A percentile compares a stretch with the other conserved stretches of the same genome.
phyloP scores from a whole-genome alignment of 352 stramenopile genomes.

The Phytopythium oedochilum region DNA sequence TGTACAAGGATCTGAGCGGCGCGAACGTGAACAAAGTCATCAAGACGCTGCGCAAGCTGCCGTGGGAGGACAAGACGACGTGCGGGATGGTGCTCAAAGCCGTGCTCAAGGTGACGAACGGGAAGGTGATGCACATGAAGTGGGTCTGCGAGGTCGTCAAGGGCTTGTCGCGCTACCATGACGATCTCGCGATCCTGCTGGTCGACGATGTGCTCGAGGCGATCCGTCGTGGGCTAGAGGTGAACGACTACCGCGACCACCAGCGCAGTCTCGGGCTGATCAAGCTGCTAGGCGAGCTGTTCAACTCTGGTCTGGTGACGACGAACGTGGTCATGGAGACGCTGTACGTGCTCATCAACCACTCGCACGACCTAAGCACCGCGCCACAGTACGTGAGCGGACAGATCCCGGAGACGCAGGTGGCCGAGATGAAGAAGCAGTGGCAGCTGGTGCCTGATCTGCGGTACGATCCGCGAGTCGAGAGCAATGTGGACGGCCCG shows the following conservation, averaged over 20 bases:
- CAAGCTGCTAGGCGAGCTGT: slow-evolving; percentile 93
- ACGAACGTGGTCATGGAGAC: slow-evolving; percentile 92
- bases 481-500: slow-evolving; percentile 86
- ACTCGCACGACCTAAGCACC: slow-evolving; percentile 91
- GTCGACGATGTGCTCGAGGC: slow-evolving; percentile 93
- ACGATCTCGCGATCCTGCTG: slow-evolving; percentile 87
- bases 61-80: slow-evolving; percentile 79
- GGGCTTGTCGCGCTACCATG: slow-evolving; percentile 79
- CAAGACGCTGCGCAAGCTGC: slow-evolving; percentile 92
- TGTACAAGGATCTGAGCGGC: slow-evolving; percentile 83
- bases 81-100: slow-evolving; percentile 83
- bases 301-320: slow-evolving; percentile 88
- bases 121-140: slow-evolving; percentile 86
- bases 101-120: slow-evolving; percentile 92
- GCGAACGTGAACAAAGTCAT: slow-evolving; percentile 89
- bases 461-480: slow-evolving; percentile 85
- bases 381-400: slow-evolving; percentile 50
- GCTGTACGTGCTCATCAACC: slow-evolving; percentile 93
- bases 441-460: slow-evolving; percentile 72
- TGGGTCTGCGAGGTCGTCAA: slow-evolving; percentile 87
- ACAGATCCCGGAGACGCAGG: slow-evolving; percentile 20
- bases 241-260: slow-evolving; percentile 89
- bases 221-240: slow-evolving; percentile 88
- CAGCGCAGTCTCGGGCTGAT: slow-evolving; percentile 92
- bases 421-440: slow-evolving; percentile 57